Evolutionary conservation across 2,329 filamentous ascomycete species (phyloP).

Genomic region (Fusarium sp.): DNA sequence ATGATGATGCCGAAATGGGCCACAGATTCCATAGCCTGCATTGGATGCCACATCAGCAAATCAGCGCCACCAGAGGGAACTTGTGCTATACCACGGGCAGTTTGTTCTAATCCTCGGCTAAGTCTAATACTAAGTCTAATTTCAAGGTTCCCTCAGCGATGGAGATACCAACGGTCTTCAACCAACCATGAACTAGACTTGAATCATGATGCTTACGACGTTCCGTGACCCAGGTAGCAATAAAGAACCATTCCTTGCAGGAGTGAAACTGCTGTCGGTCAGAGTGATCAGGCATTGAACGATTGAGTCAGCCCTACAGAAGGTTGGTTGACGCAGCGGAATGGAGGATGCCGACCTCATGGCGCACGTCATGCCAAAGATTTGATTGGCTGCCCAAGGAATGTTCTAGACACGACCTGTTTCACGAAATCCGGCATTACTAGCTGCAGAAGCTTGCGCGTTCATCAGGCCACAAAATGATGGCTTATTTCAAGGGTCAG

Average conservation of each 20-base stretch:
- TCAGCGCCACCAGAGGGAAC: not conserved
- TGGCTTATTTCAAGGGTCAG: no score
- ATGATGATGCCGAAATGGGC: not conserved
- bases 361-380: not conserved
- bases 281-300: not conserved
- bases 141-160: not conserved
- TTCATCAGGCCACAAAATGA: not conserved
- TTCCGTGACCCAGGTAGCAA: no score
- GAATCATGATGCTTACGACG: no score
- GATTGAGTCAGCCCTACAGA: not conserved
- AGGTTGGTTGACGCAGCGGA: not conserved
- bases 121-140: not conserved
- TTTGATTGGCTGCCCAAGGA: not conserved
- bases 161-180: fast-evolving
- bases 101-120: not conserved
- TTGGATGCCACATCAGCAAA: no score
- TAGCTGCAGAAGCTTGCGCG: not conserved
- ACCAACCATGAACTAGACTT: no score
- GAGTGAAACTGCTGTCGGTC: no score
- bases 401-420: not conserved
- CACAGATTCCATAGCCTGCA: not conserved
- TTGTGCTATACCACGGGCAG: no score
- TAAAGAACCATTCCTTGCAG: no score
- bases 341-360: not conserved
- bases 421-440: not conserved